These are phyloP conservation scores for Nigrograna mackinnonii DNA, from an alignment of 2,329 filamentous ascomycete species.

Conservation along the genomic window DNA sequence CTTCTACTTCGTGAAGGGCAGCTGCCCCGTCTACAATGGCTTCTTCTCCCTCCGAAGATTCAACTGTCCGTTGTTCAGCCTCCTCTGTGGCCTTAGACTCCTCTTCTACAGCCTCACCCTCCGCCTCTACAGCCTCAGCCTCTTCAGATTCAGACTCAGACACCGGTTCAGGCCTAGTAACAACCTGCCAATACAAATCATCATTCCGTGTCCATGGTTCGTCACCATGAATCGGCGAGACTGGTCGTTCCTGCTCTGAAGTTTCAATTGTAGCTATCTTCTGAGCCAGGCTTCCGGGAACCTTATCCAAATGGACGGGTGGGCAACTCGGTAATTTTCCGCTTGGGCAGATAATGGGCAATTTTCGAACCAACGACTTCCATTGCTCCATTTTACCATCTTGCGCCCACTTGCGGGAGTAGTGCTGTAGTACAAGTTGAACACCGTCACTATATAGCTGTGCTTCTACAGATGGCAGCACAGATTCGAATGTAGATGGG, in stretches of 20 bases:
- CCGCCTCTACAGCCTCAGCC: too few species aligned
- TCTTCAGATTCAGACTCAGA: too few species aligned
- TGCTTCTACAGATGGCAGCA: conserved; percentile 15
- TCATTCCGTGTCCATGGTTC: conserved; percentile 32
- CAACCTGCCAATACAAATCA: conserved; percentile 25
- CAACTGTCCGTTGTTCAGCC: too few species aligned
- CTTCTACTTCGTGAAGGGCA: too few species aligned
- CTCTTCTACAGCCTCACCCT: too few species aligned
- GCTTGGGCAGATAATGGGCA: conserved; percentile 20
- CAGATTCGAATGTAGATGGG: conserved; percentile 9
- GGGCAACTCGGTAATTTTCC: conserved; percentile 23
- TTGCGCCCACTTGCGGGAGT: conserved; percentile 9
- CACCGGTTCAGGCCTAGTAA: too few species aligned
- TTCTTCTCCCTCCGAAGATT: too few species aligned
- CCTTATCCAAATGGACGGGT: conserved; percentile 10
- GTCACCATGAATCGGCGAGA: conserved; percentile 16
- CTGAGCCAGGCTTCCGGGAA: conserved; percentile 17
- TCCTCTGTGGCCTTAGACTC: too few species aligned
- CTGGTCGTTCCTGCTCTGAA: not conserved
- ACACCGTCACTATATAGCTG: conserved; percentile 19
- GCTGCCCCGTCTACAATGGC: too few species aligned
- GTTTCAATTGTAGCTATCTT: conserved; percentile 23
- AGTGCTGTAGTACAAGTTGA: conserved; percentile 7
- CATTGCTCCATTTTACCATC: conserved; percentile 18
- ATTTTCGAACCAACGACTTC: conserved; percentile 10